phyloP scores from a whole-genome alignment of 140 eudicot species.

The Ambrosia hybrid region DNA sequence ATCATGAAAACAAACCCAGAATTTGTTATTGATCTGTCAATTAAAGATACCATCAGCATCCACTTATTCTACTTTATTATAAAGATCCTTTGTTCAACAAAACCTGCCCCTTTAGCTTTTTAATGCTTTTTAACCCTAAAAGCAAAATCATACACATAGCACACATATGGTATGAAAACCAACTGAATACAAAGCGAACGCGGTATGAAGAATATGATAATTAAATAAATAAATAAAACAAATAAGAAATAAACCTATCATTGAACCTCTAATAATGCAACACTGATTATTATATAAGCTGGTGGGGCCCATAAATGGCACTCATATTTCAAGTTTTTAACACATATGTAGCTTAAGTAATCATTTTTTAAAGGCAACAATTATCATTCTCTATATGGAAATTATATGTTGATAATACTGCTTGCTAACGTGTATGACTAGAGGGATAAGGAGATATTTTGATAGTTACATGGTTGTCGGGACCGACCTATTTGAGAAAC shows the following conservation, averaged over 20 bases:
- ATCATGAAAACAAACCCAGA: conserved; percentile 17
- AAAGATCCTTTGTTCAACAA: conserved; percentile 44
- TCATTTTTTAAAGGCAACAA: not conserved
- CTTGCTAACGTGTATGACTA: conserved; percentile 36
- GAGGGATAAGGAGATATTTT: conserved; percentile 1
- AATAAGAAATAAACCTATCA: not conserved
- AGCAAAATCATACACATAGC: conserved; percentile 18
- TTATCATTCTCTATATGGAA: conserved; percentile 27
- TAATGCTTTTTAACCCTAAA: conserved; percentile 30
- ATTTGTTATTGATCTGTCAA: conserved; percentile 15
- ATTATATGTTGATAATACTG: conserved; percentile 22
- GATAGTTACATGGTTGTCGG: conserved; percentile 28
- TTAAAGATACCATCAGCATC: conserved; percentile 45
- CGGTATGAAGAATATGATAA: conserved; percentile 13
- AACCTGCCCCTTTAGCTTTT: conserved; percentile 39
- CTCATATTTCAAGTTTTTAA: conserved; percentile 8
- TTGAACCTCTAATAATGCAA: conserved; percentile 29
- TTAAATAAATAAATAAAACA: not conserved
- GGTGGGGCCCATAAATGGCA: conserved; percentile 22
- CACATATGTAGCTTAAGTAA: conserved; percentile 14
- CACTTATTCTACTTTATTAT: conserved; percentile 39
- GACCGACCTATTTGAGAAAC: conserved; percentile 34
- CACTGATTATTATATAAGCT: conserved; percentile 21
- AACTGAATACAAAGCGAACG: conserved; percentile 14
- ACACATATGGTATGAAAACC: conserved; percentile 28